A percentile compares a stretch with the other conserved stretches of the same genome.
Conservation (phyloP, 106 monocot genomes). For the Dioscorea zingiberensis region DNA sequence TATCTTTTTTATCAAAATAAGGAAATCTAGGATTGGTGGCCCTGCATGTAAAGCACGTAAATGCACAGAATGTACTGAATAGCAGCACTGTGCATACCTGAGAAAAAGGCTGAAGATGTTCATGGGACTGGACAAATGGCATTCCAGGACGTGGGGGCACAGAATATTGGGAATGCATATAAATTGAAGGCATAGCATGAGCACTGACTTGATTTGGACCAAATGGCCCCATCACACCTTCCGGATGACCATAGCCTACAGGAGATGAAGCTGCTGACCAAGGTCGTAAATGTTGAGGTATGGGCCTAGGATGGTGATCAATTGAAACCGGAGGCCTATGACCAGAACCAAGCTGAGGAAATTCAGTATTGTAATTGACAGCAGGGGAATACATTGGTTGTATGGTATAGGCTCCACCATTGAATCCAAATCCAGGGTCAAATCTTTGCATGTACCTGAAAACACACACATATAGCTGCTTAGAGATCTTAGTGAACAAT, state of each 20-base stretch:
- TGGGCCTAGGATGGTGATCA: conserved; percentile 37
- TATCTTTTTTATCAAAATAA: too few species aligned
- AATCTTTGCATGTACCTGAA: conserved; percentile 85
- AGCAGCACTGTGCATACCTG: conserved; percentile 24
- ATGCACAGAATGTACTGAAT: too few species aligned
- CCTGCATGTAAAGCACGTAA: too few species aligned
- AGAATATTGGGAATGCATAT: conserved; percentile 56
- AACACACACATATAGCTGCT: neutral
- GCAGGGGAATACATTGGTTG: conserved; percentile 76
- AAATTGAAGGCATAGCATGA: conserved; percentile 50
- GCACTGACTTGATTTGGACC: conserved; percentile 34
- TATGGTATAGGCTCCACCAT: conserved; percentile 57
- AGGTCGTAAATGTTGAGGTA: conserved; percentile 41
- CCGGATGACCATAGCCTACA: conserved; percentile 57
- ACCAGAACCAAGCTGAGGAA: conserved; percentile 72
- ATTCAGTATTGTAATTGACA: conserved; percentile 88
- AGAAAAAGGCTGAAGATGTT: conserved; percentile 45
- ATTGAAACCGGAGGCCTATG: conserved; percentile 47
- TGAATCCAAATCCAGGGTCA: conserved; percentile 97
- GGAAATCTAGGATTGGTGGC: too few species aligned
- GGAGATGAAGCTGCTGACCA: conserved; percentile 47
- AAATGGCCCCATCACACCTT: conserved; percentile 53
- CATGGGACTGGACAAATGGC: conserved; percentile 43
- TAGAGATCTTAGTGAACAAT: too few species aligned
- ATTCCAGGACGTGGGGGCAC: conserved; percentile 41